Base-by-base conservation (phyloP, 306 rosid genomes). In the Lupinus albus region DNA sequence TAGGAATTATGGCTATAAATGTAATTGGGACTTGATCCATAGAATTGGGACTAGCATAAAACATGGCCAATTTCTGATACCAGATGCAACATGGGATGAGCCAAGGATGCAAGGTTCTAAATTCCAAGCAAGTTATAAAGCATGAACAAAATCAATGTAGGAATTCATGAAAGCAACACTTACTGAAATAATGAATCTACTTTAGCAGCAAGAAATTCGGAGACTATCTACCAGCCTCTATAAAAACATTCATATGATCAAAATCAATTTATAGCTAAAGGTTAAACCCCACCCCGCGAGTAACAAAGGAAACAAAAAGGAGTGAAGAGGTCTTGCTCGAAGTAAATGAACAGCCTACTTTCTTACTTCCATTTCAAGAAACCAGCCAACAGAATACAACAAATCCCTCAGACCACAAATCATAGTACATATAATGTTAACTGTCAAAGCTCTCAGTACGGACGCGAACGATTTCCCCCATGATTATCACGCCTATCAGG, bases 151-250 rank as follows among this genome's bases (percentile, higher is more conserved):
- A n/a, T n/a, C n/a, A n/a, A n/a, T n/a, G n/a, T n/a, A n/a, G n/a
- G n/a, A n/a, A 86, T 73, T 72, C 60, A 79, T 61, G 81, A 81
- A 72, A 82, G 84, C 81, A 65, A 82, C 92, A 86, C 97, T 94
- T 97, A 94, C 99, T 94, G 97, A 84, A 88, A 84, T 62, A 82
- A 83, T 89, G 89, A 88, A 93, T 87, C 97, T 93, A 88, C 86
- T 87, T 83, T 90, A 93, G 94, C 99, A 85, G 93, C 96, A 90
- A 86, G 95, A 86, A 85, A 78, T 88, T 93, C 75, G 97, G 90
- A 86, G 97, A 87, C 76, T 88, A 90, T 86, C 97, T 91, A 84
- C 68, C 85, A 84, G 92, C 88, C 97, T 85, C 99, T 93, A 93
- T 67, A 88, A 88, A 93, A 85, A 88, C 86, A 94, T 90, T 78